Conservation (phyloP, 306 rosid species). For the Vigna radiata region DNA sequence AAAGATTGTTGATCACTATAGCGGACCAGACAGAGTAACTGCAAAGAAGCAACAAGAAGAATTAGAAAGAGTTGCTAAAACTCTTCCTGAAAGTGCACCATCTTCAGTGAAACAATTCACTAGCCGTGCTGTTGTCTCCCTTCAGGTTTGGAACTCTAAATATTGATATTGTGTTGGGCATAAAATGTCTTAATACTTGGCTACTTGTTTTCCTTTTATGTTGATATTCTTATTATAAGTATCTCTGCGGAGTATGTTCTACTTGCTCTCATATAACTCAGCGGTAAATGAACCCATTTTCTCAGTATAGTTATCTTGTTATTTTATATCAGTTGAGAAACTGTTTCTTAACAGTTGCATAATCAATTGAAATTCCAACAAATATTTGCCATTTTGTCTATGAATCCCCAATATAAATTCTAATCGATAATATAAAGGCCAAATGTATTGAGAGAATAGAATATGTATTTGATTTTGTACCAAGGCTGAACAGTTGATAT, state of each 20-base stretch:
- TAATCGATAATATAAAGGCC: slow-evolving; percentile 14
- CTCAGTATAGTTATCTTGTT: not conserved
- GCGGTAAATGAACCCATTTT: slow-evolving; percentile 21
- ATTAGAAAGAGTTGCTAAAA: slow-evolving; percentile 87
- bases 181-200: slow-evolving; percentile 26
- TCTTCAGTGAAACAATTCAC: slow-evolving; percentile 80
- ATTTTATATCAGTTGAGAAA: slow-evolving; percentile 19
- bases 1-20: slow-evolving; percentile 84
- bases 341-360: slow-evolving; percentile 28
- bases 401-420: slow-evolving; percentile 24
- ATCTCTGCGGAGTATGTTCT: slow-evolving; percentile 19
- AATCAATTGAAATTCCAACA: slow-evolving; percentile 32
- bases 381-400: slow-evolving; percentile 18
- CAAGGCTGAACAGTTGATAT: slow-evolving; percentile 2
- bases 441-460: not conserved
- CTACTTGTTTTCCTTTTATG: slow-evolving; percentile 25
- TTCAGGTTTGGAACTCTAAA: slow-evolving; percentile 70
- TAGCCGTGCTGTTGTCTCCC: slow-evolving; percentile 79
- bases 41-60: slow-evolving; percentile 83
- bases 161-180: slow-evolving; percentile 26
- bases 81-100: slow-evolving; percentile 73
- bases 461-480: slow-evolving; percentile 15
- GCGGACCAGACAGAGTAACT: slow-evolving; percentile 89
- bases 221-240: slow-evolving; percentile 14
- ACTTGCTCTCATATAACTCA: slow-evolving; percentile 24